Conservation (phyloP, 768 basidiomycete genomes). For the Saitozyma podzolica region DNA sequence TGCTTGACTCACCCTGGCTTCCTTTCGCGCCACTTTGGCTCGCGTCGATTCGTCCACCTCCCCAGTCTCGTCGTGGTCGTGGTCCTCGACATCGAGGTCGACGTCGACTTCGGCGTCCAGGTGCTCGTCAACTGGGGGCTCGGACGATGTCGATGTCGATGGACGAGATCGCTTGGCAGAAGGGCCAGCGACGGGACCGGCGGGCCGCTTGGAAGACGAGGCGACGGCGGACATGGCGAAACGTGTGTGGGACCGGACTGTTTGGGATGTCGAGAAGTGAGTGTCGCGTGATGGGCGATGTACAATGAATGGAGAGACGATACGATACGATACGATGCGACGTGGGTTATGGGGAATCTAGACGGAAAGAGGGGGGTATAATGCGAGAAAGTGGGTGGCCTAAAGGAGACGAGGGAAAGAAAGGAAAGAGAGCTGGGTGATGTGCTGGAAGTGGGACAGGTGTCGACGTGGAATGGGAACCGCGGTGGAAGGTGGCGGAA, state of each 20-base stretch:
- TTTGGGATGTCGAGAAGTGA: not conserved
- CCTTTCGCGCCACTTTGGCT: conserved; percentile 35
- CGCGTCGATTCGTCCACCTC: conserved; percentile 20
- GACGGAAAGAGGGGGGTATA: too few species aligned
- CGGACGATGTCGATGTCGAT: conserved; percentile 7
- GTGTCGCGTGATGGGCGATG: not conserved
- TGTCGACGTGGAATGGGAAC: too few species aligned
- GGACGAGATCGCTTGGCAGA: conserved; percentile 25
- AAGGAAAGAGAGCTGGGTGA: too few species aligned
- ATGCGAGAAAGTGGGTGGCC: too few species aligned
- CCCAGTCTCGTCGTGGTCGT: conserved; percentile 12
- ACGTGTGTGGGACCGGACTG: not conserved
- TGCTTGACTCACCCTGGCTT: conserved; percentile 32
- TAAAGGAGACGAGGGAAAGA: too few species aligned
- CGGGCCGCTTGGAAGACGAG: conserved; percentile 29
- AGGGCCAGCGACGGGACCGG: conserved; percentile 9
- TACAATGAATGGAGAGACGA: conserved; percentile 4
- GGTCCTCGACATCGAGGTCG: conserved; percentile 8
- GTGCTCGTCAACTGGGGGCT: conserved; percentile 5
- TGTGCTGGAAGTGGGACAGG: too few species aligned
- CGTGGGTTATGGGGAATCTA: too few species aligned
- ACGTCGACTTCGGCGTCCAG: too few species aligned
- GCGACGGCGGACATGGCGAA: conserved; percentile 15
- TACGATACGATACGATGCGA: not conserved
- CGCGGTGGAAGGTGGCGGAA: too few species aligned